Evolutionary conservation across 2,329 filamentous ascomycete species (phyloP), one percentile per base, ranked within the genome.

Genomic region (Phaeomoniella chlamydospora): DNA sequence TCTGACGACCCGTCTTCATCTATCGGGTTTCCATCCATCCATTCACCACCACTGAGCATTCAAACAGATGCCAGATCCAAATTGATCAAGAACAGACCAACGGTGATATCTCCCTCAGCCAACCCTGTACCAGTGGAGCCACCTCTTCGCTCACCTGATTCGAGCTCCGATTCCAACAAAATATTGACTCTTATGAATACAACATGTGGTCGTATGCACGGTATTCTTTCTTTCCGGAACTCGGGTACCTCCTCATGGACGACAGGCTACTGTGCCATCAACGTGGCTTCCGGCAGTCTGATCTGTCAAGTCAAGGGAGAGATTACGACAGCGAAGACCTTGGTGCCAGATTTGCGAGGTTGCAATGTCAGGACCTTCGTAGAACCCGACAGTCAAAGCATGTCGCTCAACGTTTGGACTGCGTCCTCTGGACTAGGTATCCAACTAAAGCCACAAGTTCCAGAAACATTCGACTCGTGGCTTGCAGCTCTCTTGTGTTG

Each of bases 181-280:
- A 64, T 67, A 19, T 45, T 67, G 33, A 58, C 66, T 41, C 49
- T 67, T 34, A 67, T 67, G 64, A 67, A 66, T 42, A 65, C 62
- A 15, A 66, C 64, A 2, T 65, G 62, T 47, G 64, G 64, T 34
- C 54, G 64, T 38, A 67, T 67, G 64, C 63, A 67, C 46, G 64
- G 64, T 16, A 65, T 67, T 34, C 55, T 67, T n/a, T 67, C 61
- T 29, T 67, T 67, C 46, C 56, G 63, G 34, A 58, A 54, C 9
- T 50, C 60, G 15, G 51, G 55, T 16, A 57, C 53, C 17, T 52
- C 52, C 26, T 48, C 61, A 31, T 67, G 64, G 64, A 61, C 61
- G 26, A 65, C 62, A 9, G 64, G 63, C 18, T 67, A 66, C 40
- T 67, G 64, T 47, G 62, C 64, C 13, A 67, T 67, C 40, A 67